Base-by-base conservation (phyloP, 2,329 filamentous ascomycete species). In the Drechslerella coelobrocha region DNA sequence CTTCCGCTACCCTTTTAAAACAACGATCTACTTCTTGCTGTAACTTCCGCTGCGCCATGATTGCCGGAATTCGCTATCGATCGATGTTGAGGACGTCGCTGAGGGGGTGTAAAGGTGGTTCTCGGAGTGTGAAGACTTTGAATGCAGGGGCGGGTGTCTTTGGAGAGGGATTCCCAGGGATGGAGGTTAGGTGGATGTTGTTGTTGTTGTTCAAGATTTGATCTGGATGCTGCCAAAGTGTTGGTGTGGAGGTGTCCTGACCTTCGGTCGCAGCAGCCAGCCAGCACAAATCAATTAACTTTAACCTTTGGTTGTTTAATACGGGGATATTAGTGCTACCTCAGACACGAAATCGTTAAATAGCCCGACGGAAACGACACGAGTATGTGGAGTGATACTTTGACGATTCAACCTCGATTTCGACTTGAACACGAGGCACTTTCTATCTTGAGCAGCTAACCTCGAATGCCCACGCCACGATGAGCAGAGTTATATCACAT, bases 1-100 rank as follows among this genome's bases (percentile, higher is more conserved):
- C 94, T 83, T 97, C 93, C 51, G 87, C 85, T 78, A 97, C 92
- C 84, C 96, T 96, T 82, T 99, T 99, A 87, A 97, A 97, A 86
- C 91, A 96, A 83, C 97, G 96, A 79, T 99, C 94, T 77, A 97
- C 93, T 83, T 99, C 94, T 82, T 97, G 92, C 80, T 94, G 90
- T 77, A 96, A 86, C 84, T 99, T 99, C 80, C 94, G 88, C 79
- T 90, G 90, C 77, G 94, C 91, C 94, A 99, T 99, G 54, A 34
- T 54, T 63, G 77, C 80, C 84, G 65, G 61, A 55, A 41, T 43
- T 63, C 52, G 59, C 47, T 65, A 29, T 56, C 59, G 55, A 72
- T 65, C 62, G 39, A 54, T 51, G 41, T 26, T 47, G 23, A 31
- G 24, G 53, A 48, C 39, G 39, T 45, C 52, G 53, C 81, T 74